Base-by-base conservation (phyloP, 768 basidiomycete species). In the Tylopilus sp. region DNA sequence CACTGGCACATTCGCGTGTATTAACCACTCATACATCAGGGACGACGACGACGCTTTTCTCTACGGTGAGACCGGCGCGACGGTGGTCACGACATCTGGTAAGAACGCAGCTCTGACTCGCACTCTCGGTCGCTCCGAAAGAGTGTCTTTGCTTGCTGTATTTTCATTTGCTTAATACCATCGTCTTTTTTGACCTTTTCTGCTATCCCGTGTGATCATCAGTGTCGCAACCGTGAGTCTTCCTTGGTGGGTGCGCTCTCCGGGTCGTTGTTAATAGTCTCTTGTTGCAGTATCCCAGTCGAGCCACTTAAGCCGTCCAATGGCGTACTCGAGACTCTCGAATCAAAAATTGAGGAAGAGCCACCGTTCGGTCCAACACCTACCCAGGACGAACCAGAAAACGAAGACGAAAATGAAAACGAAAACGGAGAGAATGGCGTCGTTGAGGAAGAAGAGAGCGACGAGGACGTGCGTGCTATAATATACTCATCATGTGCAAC, bases 1-100 rank as follows among this genome's bases (percentile, higher is more conserved):
- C 51, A 9, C 54, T 53, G 23, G 51, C 35, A 53, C 58, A 46
- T 43, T 43, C 44, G 43, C 52, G 26, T 57, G 58, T 49, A 67
- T 65, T 70, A 48, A 70, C 69, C 31, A 40, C 51, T 48, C 30
- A 40, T 46, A 55, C 47, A 51, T 46, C 57, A 83, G 81, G 80
- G 86, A 88, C 65, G 87, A 88, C 71, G 88, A 91, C 62, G 87
- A 90, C 68, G 86, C 87, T 22, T 88, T 86, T 65, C 71, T 89
- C 56, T 90, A 89, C 59, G 88, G 88, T 51, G 78, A 78, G 52
- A 72, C 80, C 39, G 57, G 71, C 40, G 64, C 69, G 48, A 51
- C 68, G 44, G 64, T 65, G 56, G 61, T 60, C 48, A 53, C 61
- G 55, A 66, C 69, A 42, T 72, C 76, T 73, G 77, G 81, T 81